phyloP scores from a whole-genome alignment of 2,329 filamentous ascomycete species.

The Fusarium lateritium region DNA sequence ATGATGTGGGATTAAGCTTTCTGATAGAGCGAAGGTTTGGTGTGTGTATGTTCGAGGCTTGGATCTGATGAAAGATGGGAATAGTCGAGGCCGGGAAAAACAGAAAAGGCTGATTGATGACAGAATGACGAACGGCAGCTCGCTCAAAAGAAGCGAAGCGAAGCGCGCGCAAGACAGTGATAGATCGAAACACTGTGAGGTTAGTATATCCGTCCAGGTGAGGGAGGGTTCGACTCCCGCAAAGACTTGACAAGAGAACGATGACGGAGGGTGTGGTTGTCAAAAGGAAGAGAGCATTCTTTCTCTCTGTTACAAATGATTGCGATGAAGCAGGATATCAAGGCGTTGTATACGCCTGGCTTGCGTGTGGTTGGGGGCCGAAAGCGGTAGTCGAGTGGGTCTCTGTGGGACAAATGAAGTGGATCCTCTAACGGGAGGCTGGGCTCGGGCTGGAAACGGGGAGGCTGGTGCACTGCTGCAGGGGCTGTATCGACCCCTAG shows the following conservation, averaged over 20 bases:
- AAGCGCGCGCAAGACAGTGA: constrained; percentile 8
- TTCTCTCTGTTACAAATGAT: constrained; percentile 36
- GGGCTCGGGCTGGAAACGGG: constrained; percentile 51
- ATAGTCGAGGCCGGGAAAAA: constrained; percentile 10
- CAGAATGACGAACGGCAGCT: constrained; percentile 27
- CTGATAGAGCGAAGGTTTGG: constrained; percentile 12
- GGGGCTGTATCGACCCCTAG: constrained; percentile 40
- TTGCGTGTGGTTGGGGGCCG: constrained; percentile 52
- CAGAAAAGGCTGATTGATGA: constrained; percentile 25
- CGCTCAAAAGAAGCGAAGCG: constrained; percentile 10
- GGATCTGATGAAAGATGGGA: background rate
- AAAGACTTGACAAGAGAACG: constrained; percentile 30
- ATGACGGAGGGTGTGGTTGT: constrained; percentile 25
- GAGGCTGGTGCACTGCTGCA: constrained; percentile 52
- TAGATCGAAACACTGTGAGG: constrained; percentile 18
- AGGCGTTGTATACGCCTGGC: constrained; percentile 48
- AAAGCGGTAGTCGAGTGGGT: constrained; percentile 48
- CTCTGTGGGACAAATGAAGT: constrained; percentile 33
- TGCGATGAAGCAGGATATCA: constrained; percentile 43
- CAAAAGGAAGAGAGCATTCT: constrained; percentile 25
- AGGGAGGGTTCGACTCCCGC: constrained; percentile 7
- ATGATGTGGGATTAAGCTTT: constrained; percentile 36
- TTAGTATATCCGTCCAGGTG: constrained; percentile 32
- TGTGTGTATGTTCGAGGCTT: constrained; percentile 3
- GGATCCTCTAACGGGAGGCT: constrained; percentile 46